Evolutionary conservation across 345 rosid species (phyloP), one percentile per base, ranked within the genome.

Genomic region (Pistacia atlantica): DNA sequence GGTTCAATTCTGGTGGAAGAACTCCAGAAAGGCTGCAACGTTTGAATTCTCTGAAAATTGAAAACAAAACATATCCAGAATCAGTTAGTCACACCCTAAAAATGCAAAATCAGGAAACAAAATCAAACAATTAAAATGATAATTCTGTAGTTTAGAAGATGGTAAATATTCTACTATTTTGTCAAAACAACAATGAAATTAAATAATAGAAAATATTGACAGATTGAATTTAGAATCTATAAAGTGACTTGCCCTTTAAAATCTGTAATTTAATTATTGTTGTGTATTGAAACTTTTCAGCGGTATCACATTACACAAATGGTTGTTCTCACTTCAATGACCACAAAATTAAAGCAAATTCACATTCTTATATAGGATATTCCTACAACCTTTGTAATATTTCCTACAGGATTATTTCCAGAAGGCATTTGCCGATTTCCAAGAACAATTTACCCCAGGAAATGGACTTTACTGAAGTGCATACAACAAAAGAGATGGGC

Each of bases 11-110:
- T 64, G 90, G 84, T 57, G 97, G 93, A 31, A 92, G 93, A 64
- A 77, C 79, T 66, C 98, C 98, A 0, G 92, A 83, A 75, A 94
- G 97, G 70, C 77, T 92, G 64, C 70, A 78, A 59, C 64, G 73
- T 85, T 86, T 85, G 49, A 92, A 80, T 63, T 11, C 52, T 52
- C 93, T 91, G 77, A 78, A 82, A 28, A 79, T 25, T 67, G 77
- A 25, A 73, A 20, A 57, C 42, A 48, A 70, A 4, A 54, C 20
- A 54, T 14, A 54, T 1, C 17, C 18, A 13, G 17, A 54, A 54
- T 54, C 7, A 14, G 57, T 12, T 42, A 42, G 46, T 52, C 56
- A 52, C 17, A 52, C 56, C 56, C 18, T 12, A 11, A 52, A 52
- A 52, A 3, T 38, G 42, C 3, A 13, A 54, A 54, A 13, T 54